Evolutionary conservation across 2,329 filamentous ascomycete genomes (phyloP), one percentile per base, ranked within the genome.

Genomic region (Arthrocladium fulminans): DNA sequence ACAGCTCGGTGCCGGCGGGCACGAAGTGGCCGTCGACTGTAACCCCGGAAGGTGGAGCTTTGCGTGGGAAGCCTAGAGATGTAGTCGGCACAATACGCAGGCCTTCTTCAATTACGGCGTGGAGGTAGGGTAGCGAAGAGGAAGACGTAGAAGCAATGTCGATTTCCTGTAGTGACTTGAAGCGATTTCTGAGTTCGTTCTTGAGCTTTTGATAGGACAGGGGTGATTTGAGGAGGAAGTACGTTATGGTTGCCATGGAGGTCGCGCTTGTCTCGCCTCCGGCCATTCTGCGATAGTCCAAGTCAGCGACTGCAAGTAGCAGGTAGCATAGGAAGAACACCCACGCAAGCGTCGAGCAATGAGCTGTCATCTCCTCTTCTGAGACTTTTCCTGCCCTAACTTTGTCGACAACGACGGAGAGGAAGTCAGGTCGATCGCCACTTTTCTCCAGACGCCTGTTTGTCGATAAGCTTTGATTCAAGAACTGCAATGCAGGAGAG

Each of bases 221-320:
- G 0, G 64, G 65, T 48, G 71, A 61, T 3, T 59, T 63, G 2
- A 71, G 57, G 8, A 76, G 60, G 3, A 69, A 58, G 50, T 65
- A 75, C 8, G 62, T 61, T 13, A 52, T 63, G 55, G 53, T 70
- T 57, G 53, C 65, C n/a, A 76, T 61, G 2, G 71, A 60, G 0
- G 72, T 74, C 0, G 73, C 70, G 1, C 73, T 75, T 3, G 74
- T 77, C 55, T 77, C 74, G 2, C 69, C 71, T 3, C 74, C 73
- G 3, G 72, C 73, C 10, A 71, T 60, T 22, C 76, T 59, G 27
- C 27, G 27, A 13, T 29, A 7, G 13, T 29, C 27, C 27, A 29
- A 13, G 7, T 29, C 27, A 7, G 7, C 7, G 13, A 13, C 27
- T 7, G 13, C 27, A 29, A 13, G 27, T 7, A 7, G 13, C 13